Evolutionary conservation across 257 asterid genomes (phyloP), one percentile per base, ranked within the genome.

Genomic region (Gardenia jasminoides): DNA sequence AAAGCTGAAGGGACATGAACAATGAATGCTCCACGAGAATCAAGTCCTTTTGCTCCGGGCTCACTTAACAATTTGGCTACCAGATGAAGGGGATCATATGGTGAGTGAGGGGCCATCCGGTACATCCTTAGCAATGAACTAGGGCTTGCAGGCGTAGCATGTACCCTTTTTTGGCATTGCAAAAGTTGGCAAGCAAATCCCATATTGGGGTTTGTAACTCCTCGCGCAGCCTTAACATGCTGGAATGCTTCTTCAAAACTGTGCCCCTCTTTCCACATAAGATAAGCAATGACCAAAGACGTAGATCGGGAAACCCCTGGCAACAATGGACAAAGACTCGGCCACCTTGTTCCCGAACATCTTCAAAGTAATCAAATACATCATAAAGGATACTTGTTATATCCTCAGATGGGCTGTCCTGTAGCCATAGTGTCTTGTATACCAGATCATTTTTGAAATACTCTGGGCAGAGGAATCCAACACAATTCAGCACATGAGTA

Each of bases 401-500:
- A 80, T 95, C 99, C 88, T 95, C 97, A 33, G 98, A 87, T 0
- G 98, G 98, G 68, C 92, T 85, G 82, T 95, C 99, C 80, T 88
- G 96, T 73, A 95, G 94, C 99, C 99, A 93, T 47, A 95, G 92
- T 6, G 98, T 95, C 90, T 86, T 91, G 87, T 95, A 95, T 31
- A 86, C 91, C 68, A 95, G 89, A 85, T 95, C 98, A 46, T 82
- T 83, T 84, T 86, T 92, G 86, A 93, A 93, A 83, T 92, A 95
- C 52, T 95, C 97, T 0, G 97, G 97, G 85, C 97, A 92, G 66
- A 85, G 88, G 70, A 82, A 90, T 33, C 99, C 98, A 73, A 91
- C 99, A 76, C 99, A 95, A 82, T 95, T 95, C 82, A 95, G 90
- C 83, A 95, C 99, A 77, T 95, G 98, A 59, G 99, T 95, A n/a